phyloP scores from a whole-genome alignment of 73 alveolate genomes.

The Symbiodinium natans region DNA sequence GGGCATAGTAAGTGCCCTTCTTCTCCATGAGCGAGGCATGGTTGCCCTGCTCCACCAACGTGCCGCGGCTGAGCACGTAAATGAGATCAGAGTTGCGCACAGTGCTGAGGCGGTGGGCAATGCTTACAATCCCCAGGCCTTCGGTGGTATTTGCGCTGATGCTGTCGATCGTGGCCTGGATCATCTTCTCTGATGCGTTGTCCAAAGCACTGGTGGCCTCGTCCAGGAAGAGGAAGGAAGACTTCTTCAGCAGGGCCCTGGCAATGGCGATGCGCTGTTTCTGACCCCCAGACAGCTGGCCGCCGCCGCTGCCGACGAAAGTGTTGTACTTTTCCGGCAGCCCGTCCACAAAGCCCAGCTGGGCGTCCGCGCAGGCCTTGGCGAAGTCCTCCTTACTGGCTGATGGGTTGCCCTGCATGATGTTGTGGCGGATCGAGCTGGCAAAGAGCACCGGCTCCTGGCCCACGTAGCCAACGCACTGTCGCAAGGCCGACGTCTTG shows the following conservation, averaged over 20 bases:
- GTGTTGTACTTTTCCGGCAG: slow-evolving; percentile 88
- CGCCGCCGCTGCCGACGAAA: slow-evolving; percentile 20
- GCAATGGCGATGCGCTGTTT: slow-evolving; percentile 13
- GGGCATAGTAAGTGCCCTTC: slow-evolving; percentile 81
- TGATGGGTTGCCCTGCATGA: slow-evolving; percentile 94
- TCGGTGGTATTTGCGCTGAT: slow-evolving; percentile 16
- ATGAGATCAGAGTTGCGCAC: slow-evolving; percentile 90
- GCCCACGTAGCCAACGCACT: slow-evolving; percentile 85
- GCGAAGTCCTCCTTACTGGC: slow-evolving; percentile 44
- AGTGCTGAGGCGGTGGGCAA: slow-evolving; percentile 94
- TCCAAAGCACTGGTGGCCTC: slow-evolving; percentile 43
- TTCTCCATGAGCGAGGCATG: slow-evolving; percentile 40
- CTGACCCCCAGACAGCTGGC: slow-evolving; percentile 26
- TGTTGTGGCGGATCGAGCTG: slow-evolving; percentile 95
- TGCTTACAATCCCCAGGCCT: slow-evolving; percentile 18
- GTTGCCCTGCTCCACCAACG: slow-evolving; percentile 36
- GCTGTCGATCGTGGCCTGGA: slow-evolving; percentile 55
- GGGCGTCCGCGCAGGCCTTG: slow-evolving; percentile 81
- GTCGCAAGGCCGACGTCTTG: slow-evolving; percentile 38
- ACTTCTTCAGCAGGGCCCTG: neutral
- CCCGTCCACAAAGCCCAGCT: slow-evolving; percentile 51
- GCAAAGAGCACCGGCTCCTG: slow-evolving; percentile 96
- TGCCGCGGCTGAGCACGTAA: slow-evolving; percentile 65
- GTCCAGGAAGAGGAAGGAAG: slow-evolving; percentile 60
- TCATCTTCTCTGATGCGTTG: slow-evolving; percentile 16